A percentile compares a stretch with the other conserved stretches of the same genome.
phyloP scores from a whole-genome alignment of 179 eudicot species.

The Nepenthes alata region DNA sequence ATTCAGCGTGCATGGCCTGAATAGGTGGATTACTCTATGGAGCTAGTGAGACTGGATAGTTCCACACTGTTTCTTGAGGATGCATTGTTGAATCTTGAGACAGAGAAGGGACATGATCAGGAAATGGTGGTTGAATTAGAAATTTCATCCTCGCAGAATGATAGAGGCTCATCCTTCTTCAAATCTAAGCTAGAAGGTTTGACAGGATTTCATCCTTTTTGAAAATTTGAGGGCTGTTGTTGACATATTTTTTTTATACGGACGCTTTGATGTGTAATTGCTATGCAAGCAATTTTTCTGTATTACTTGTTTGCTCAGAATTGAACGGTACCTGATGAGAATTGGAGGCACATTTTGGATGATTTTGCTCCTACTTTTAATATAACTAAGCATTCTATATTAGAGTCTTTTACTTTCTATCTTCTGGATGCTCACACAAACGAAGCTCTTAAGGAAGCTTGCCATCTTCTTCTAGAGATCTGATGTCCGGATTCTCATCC shows the following conservation, averaged over 20 bases:
- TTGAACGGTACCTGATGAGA: constrained; percentile 54
- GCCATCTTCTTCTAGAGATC: constrained; percentile 76
- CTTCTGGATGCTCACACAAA: constrained; percentile 77
- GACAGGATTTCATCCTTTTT: constrained; percentile 69
- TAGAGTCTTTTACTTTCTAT: constrained; percentile 71
- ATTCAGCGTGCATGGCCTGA: constrained; percentile 78
- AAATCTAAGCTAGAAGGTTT: constrained; percentile 53
- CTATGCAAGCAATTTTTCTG: constrained; percentile 77
- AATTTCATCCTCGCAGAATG: constrained; percentile 52
- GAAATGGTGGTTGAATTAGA: constrained; percentile 36
- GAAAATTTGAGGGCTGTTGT: constrained; percentile 69
- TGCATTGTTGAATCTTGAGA: constrained; percentile 73
- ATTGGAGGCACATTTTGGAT: constrained; percentile 65
- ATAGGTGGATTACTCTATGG: constrained; percentile 26
- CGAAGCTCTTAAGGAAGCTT: constrained; percentile 82
- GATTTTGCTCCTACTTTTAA: constrained; percentile 81
- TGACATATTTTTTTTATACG: constrained; percentile 70
- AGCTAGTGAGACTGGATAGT: constrained; percentile 18
- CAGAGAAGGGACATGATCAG: constrained; percentile 34
- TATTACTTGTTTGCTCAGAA: constrained; percentile 84
- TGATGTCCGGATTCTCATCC: constrained; percentile 83
- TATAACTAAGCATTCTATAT: constrained; percentile 56
- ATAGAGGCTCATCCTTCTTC: constrained; percentile 44
- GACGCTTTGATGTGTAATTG: constrained; percentile 71
- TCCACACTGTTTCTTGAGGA: constrained; percentile 82